Evolutionary conservation across 306 rosid species (phyloP).

Genomic region (Argentina anserina): DNA sequence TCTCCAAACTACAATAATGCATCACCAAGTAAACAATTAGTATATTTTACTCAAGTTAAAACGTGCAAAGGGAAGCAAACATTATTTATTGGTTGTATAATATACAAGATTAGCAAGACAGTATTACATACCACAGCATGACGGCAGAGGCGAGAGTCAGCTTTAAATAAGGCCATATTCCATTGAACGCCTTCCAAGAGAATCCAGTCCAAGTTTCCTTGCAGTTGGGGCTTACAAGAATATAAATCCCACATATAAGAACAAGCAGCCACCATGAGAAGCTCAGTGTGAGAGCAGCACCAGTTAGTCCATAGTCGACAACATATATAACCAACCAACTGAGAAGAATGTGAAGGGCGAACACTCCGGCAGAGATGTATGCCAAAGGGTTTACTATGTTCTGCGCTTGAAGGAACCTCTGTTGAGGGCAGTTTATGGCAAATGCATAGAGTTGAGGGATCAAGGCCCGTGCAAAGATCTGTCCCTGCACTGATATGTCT

Average conservation of each 20-base stretch:
- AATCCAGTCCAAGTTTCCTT: slow-evolving; percentile 80
- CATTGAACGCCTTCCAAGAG: slow-evolving; percentile 42
- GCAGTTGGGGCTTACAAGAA: slow-evolving; percentile 58
- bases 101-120: not conserved
- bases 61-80: not conserved
- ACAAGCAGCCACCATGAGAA: slow-evolving; percentile 70
- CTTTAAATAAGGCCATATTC: slow-evolving; percentile 77
- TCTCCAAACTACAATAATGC: slow-evolving; percentile 57
- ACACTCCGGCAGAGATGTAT: slow-evolving; percentile 53
- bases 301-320: slow-evolving; percentile 46
- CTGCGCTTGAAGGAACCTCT: slow-evolving; percentile 80
- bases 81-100: not conserved
- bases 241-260: slow-evolving; percentile 50
- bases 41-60: not conserved
- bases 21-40: not conserved
- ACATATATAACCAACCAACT: slow-evolving; percentile 55
- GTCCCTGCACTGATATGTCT: slow-evolving; percentile 46
- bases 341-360: slow-evolving; percentile 50
- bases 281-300: slow-evolving; percentile 67
- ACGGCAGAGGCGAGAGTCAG: slow-evolving; percentile 63
- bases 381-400: slow-evolving; percentile 77
- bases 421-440: slow-evolving; percentile 64
- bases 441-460: slow-evolving; percentile 69
- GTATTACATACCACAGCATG: slow-evolving; percentile 51
- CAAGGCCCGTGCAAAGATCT: slow-evolving; percentile 49